A percentile compares a stretch with the other conserved stretches of the same genome.
Conservation (phyloP, 2,329 filamentous ascomycete genomes). For the Nigrograna mackinnonii region DNA sequence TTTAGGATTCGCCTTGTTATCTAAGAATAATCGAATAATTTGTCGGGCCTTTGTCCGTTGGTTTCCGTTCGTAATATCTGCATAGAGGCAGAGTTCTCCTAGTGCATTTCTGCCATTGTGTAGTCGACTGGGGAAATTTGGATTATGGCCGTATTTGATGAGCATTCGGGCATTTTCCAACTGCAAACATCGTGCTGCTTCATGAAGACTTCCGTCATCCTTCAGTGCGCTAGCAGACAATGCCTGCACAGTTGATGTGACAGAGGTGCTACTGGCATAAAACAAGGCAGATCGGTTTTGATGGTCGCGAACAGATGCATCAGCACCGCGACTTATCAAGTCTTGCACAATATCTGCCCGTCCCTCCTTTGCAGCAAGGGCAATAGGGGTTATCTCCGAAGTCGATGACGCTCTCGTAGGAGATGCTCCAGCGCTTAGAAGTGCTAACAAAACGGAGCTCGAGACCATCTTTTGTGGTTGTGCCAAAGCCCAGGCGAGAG, state of each 20-base stretch:
- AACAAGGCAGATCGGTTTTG: conserved; percentile 63
- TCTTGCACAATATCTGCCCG: conserved; percentile 61
- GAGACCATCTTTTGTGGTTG: conserved; percentile 67
- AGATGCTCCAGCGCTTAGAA: conserved; percentile 61
- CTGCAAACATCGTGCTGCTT: conserved; percentile 64
- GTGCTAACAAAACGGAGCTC: conserved; percentile 59
- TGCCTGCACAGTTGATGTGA: conserved; percentile 34
- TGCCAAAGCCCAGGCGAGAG: conserved; percentile 64
- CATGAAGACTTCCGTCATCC: conserved; percentile 70
- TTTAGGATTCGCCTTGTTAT: conserved; percentile 60
- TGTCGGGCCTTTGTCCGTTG: conserved; percentile 36
- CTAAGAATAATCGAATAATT: conserved; percentile 60
- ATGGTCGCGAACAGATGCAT: conserved; percentile 62
- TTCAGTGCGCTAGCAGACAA: conserved; percentile 61
- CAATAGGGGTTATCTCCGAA: conserved; percentile 61
- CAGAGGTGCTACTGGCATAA: conserved; percentile 56
- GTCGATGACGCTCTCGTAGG: conserved; percentile 58
- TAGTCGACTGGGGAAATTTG: conserved; percentile 66
- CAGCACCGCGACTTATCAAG: conserved; percentile 62
- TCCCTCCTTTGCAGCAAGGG: conserved; percentile 61
- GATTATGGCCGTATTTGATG: conserved; percentile 62
- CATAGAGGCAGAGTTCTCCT: conserved; percentile 65
- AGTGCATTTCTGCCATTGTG: conserved; percentile 67
- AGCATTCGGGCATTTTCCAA: conserved; percentile 60
- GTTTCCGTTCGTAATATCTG: conserved; percentile 47